Evolutionary conservation across 2,329 filamentous ascomycete genomes (phyloP).

Genomic region (Pseudopyricularia cyperi): DNA sequence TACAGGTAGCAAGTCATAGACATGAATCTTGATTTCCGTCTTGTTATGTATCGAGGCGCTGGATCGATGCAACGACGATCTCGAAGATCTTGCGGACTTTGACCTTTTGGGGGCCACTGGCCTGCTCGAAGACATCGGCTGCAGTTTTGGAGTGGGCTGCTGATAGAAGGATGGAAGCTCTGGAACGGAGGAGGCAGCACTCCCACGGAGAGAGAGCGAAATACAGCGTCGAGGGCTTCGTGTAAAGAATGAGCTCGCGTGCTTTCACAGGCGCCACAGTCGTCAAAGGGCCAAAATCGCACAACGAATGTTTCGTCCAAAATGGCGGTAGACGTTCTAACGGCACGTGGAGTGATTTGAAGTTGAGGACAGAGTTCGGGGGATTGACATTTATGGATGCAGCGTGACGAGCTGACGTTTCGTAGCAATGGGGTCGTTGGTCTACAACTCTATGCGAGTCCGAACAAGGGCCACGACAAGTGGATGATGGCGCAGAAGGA

Average conservation of each 20-base stretch:
- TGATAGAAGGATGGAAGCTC: background rate
- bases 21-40: conserved; percentile 62
- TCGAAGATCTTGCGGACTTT: conserved; percentile 12
- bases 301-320: no score
- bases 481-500: background rate
- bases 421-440: background rate
- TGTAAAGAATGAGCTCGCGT: no score
- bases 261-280: no score
- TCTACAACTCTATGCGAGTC: background rate
- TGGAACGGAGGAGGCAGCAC: background rate
- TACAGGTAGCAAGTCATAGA: conserved; percentile 67
- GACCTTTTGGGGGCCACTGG: conserved; percentile 30
- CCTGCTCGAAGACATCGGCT: background rate
- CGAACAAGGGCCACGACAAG: background rate
- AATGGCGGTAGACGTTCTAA: no score
- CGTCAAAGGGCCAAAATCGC: no score
- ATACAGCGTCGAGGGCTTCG: no score
- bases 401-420: background rate
- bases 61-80: conserved; percentile 38
- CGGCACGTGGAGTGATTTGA: background rate
- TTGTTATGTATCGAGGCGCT: conserved; percentile 53
- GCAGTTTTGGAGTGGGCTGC: background rate
- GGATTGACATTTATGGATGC: background rate
- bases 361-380: background rate
- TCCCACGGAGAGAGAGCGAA: no score